phyloP scores from a whole-genome alignment of 2,329 filamentous ascomycete species.

The Aspergillus viridinutans region DNA sequence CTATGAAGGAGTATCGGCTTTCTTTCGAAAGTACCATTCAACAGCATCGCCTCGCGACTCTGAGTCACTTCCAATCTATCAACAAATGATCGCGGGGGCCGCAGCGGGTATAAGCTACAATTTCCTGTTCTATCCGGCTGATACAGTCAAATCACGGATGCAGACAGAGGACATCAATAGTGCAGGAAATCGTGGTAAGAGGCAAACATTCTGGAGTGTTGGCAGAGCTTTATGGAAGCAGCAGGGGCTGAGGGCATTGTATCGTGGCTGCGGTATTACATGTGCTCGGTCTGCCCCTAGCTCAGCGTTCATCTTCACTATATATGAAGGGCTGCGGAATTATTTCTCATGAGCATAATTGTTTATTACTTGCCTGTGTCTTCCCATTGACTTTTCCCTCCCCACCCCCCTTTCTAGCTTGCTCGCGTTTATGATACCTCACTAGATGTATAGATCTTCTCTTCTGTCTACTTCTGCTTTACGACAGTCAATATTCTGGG shows the following conservation, averaged over 20 bases:
- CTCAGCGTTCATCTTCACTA: conserved; percentile 96
- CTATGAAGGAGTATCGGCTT: conserved; percentile 72
- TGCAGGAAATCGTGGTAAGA: conserved; percentile 42
- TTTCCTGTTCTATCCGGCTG: conserved; percentile 93
- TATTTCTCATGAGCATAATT: conserved; percentile 47
- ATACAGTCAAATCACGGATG: conserved; percentile 96
- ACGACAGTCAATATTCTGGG: conserved; percentile 1
- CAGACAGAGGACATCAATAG: conserved; percentile 70
- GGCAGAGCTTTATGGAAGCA: conserved; percentile 71
- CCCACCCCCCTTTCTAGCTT: not conserved
- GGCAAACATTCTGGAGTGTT: conserved; percentile 68
- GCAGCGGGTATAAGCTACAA: conserved; percentile 92
- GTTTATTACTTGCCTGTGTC: not conserved
- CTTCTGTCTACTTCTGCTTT: conserved; percentile 5
- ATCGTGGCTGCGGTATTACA: conserved; percentile 92
- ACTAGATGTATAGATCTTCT: conserved; percentile 5
- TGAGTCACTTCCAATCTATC: conserved; percentile 68
- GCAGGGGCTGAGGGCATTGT: conserved; percentile 78
- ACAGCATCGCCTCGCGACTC: conserved; percentile 21
- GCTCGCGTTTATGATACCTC: conserved; percentile 16
- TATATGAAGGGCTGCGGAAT: conserved; percentile 81
- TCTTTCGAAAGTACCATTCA: conserved; percentile 59
- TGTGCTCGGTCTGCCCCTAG: conserved; percentile 83
- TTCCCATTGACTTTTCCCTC: not conserved
- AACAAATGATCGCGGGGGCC: conserved; percentile 83